Percentiles rank a stretch among this genome's conserved stretches.
Evolutionary conservation across 257 asterid genomes (phyloP).

Genomic region (Leptodermis oblonga): DNA sequence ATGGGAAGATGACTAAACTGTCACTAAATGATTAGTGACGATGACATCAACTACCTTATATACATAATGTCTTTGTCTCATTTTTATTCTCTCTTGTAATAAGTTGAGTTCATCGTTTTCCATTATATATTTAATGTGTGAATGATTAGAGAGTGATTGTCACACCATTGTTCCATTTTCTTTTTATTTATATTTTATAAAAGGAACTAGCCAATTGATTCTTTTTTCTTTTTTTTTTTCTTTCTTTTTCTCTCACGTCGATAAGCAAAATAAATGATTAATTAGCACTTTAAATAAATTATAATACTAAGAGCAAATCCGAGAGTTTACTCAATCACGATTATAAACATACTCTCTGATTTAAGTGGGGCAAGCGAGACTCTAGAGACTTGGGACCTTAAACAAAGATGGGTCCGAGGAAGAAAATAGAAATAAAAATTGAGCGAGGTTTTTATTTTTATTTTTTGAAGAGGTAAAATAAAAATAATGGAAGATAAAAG

Average conservation of each 20-base stretch:
- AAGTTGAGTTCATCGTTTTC: too few species aligned
- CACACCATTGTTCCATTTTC: background rate
- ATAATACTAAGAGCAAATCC: too few species aligned
- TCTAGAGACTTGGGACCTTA: too few species aligned
- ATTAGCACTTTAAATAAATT: background rate
- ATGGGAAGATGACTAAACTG: slow-evolving; percentile 3
- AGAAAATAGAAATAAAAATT: background rate
- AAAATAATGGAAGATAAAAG: background rate
- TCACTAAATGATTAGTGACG: background rate
- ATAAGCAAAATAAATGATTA: background rate
- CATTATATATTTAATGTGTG: background rate
- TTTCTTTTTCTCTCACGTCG: too few species aligned
- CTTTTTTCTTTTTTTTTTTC: too few species aligned
- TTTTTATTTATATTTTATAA: background rate
- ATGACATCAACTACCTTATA: background rate
- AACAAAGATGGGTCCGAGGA: background rate
- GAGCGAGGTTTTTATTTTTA: too few species aligned
- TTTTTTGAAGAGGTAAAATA: background rate
- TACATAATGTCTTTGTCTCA: too few species aligned
- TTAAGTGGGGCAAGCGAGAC: background rate
- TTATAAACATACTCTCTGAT: background rate
- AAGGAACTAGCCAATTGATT: background rate
- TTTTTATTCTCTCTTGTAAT: too few species aligned
- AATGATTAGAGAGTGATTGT: background rate
- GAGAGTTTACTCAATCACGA: too few species aligned